A percentile compares a stretch with the other conserved stretches of the same genome.
Evolutionary conservation across 768 basidiomycete species (phyloP).

Genomic region (Floccularia luteovirens): DNA sequence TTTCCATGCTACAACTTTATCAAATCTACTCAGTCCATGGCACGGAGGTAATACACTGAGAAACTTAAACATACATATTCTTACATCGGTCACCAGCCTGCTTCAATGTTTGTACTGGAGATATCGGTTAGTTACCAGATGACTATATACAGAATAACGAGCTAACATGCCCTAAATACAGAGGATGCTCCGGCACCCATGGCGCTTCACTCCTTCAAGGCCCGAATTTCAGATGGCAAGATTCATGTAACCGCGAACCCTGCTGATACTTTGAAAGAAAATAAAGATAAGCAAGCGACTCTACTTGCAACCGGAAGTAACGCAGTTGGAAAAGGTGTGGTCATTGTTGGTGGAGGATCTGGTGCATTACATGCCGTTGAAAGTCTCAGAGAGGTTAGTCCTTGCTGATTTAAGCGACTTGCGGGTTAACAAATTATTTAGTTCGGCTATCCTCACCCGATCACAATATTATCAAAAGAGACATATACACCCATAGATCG

Average conservation of each 20-base stretch:
- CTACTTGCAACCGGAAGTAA: slow-evolving; percentile 39
- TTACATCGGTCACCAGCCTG: slow-evolving; percentile 44
- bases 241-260: slow-evolving; percentile 72
- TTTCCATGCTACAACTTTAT: slow-evolving; percentile 1
- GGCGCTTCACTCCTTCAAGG: slow-evolving; percentile 74
- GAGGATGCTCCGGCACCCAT: slow-evolving; percentile 87
- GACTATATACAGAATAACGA: background rate
- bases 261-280: slow-evolving; percentile 53
- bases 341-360: slow-evolving; percentile 84
- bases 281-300: slow-evolving; percentile 55
- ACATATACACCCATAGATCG: slow-evolving; percentile 78
- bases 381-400: slow-evolving; percentile 67
- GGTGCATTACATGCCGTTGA: slow-evolving; percentile 73
- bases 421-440: slow-evolving; percentile 19
- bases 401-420: background rate
- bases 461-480: slow-evolving; percentile 79
- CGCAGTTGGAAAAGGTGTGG: slow-evolving; percentile 53
- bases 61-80: background rate
- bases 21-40: slow-evolving; percentile 53
- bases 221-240: slow-evolving; percentile 58
- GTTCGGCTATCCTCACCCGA: slow-evolving; percentile 72
- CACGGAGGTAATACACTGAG: slow-evolving; percentile 80
- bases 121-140: slow-evolving; percentile 47
- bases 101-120: slow-evolving; percentile 80
- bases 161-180: slow-evolving; percentile 13